Percentiles rank a stretch among this genome's conserved stretches.
Evolutionary conservation across 2,329 filamentous ascomycete species (phyloP).

Genomic region (Colletotrichum zoysiae): DNA sequence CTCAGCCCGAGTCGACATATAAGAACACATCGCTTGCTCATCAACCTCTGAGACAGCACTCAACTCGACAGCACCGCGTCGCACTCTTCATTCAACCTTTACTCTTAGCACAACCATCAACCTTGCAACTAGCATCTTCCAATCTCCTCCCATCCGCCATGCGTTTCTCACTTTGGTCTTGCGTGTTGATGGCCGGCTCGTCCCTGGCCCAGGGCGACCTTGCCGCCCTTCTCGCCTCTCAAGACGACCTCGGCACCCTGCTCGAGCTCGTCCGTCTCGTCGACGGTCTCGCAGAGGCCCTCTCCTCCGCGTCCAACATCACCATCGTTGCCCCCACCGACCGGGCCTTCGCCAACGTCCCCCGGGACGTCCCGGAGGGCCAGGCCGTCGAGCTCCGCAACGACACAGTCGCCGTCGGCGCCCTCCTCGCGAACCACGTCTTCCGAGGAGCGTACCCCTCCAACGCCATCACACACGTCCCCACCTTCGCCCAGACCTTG

Average conservation of each 20-base stretch:
- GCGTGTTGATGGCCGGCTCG: slow-evolving; percentile 7
- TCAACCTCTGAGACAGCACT: neutral
- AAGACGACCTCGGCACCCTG: too few species aligned
- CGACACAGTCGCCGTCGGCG: slow-evolving; percentile 49
- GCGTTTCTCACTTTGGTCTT: slow-evolving; percentile 15
- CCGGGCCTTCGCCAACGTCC: too few species aligned
- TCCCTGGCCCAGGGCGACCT: slow-evolving; percentile 43
- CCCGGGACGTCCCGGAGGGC: too few species aligned
- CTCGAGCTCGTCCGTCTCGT: too few species aligned
- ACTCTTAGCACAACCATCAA: neutral
- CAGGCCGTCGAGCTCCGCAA: slow-evolving; percentile 42
- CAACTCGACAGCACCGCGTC: neutral
- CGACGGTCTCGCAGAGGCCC: too few species aligned
- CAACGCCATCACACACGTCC: slow-evolving; percentile 46
- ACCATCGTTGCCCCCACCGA: too few species aligned
- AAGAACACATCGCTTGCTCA: neutral
- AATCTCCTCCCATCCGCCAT: neutral
- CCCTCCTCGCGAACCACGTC: slow-evolving; percentile 51
- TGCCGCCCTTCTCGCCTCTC: slow-evolving; percentile 2
- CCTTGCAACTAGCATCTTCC: neutral
- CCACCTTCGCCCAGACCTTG: slow-evolving; percentile 49
- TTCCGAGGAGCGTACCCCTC: slow-evolving; percentile 49
- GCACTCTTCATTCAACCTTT: neutral
- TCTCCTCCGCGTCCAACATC: too few species aligned
- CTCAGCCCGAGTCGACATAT: neutral